These are phyloP conservation scores for Dendrobium chrysotoxum DNA, from an alignment of 106 monocot species.

Conservation along the genomic window DNA sequence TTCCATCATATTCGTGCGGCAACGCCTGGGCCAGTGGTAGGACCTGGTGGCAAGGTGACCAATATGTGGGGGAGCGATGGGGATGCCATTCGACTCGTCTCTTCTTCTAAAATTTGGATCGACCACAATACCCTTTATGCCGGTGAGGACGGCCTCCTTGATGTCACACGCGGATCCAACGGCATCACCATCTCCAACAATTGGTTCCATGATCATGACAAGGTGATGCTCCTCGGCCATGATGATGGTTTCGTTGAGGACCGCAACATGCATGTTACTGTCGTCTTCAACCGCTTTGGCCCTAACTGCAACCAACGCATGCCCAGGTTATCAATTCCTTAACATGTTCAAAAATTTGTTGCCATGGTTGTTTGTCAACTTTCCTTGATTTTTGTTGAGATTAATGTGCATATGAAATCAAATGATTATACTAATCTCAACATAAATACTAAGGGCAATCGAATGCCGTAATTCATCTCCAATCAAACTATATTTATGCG, in stretches of 20 bases:
- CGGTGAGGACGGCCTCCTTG: slow-evolving; percentile 60
- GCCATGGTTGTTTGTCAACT: too few relatives aligned
- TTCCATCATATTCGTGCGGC: slow-evolving; percentile 30
- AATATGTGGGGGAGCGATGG: slow-evolving; percentile 5
- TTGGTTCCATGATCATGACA: slow-evolving; percentile 79
- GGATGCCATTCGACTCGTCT: slow-evolving; percentile 57
- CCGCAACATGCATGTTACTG: slow-evolving; percentile 40
- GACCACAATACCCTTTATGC: slow-evolving; percentile 76
- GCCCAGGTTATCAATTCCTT: slow-evolving; percentile 22
- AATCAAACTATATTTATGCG: neutral
- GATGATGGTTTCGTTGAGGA: slow-evolving; percentile 46
- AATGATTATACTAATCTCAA: too few relatives aligned
- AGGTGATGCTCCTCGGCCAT: slow-evolving; percentile 81
- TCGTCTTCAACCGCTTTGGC: slow-evolving; percentile 60
- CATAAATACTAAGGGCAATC: neutral
- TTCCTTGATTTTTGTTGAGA: too few relatives aligned
- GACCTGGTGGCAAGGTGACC: too few relatives aligned
- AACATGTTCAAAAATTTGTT: too few relatives aligned
- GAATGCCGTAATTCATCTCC: neutral
- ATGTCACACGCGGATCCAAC: slow-evolving; percentile 68
- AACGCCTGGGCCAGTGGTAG: neutral
- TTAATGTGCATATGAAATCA: too few relatives aligned
- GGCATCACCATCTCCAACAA: slow-evolving; percentile 75
- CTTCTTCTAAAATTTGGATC: slow-evolving; percentile 56
- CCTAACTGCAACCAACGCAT: slow-evolving; percentile 66